These are phyloP conservation scores for Gossypium turneri DNA, from an alignment of 345 rosid species.

Conservation along the genomic window DNA sequence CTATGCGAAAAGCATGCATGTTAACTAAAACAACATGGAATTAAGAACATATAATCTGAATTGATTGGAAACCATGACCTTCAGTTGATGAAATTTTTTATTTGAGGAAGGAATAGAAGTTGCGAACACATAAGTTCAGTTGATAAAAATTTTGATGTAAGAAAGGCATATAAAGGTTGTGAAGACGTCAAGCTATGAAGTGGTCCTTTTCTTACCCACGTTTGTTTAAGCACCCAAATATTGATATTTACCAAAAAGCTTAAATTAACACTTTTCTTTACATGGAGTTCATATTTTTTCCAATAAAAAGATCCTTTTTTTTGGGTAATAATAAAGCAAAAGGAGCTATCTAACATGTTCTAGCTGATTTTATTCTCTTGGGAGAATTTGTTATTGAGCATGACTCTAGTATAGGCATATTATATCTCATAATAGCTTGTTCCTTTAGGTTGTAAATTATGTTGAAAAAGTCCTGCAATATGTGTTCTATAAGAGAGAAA, in stretches of 20 bases:
- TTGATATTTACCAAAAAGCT: background rate
- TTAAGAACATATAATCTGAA: background rate
- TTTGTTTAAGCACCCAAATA: background rate
- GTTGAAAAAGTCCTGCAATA: background rate
- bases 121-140: background rate
- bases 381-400: conserved; percentile 8
- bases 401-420: conserved; percentile 5
- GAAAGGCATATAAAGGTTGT: background rate
- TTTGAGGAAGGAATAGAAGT: background rate
- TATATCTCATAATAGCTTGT: background rate
- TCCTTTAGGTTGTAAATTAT: no score
- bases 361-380: background rate
- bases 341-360: background rate
- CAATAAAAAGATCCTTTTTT: background rate
- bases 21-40: background rate
- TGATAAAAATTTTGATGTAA: background rate
- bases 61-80: background rate
- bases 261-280: background rate
- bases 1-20: background rate
- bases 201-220: background rate
- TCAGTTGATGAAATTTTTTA: background rate
- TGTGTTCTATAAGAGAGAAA: background rate
- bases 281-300: background rate
- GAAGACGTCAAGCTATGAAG: background rate
- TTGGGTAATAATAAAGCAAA: background rate